These are phyloP conservation scores for Bromus sterilis DNA, from an alignment of 176 grass and related monocot genomes.

Conservation along the genomic window DNA sequence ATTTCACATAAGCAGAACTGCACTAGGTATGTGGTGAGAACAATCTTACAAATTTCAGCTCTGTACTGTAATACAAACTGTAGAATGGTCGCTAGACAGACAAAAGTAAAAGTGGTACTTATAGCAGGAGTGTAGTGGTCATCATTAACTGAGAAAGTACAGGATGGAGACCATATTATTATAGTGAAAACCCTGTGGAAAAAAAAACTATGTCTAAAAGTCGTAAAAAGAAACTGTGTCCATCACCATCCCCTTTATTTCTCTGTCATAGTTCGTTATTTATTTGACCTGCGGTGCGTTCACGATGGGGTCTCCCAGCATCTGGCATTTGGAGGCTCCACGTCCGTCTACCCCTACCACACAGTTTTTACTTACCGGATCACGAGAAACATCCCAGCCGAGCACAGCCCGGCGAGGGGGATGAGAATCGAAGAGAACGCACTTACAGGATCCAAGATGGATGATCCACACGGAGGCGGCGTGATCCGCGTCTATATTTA, in stretches of 20 bases:
- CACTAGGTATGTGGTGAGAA: background rate
- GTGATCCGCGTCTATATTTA: too few species aligned
- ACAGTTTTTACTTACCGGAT: background rate
- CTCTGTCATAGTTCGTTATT: background rate
- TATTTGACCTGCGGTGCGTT: background rate
- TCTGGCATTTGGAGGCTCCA: slow-evolving; percentile 11
- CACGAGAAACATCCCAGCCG: background rate
- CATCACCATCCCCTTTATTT: background rate
- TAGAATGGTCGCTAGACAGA: background rate
- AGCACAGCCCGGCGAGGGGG: background rate
- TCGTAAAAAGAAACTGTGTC: background rate
- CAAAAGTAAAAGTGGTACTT: background rate
- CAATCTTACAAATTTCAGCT: background rate
- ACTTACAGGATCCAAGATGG: background rate
- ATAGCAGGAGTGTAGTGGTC: background rate
- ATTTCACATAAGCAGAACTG: background rate
- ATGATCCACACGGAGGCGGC: background rate
- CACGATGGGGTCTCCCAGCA: background rate
- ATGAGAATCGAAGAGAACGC: background rate
- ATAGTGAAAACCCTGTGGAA: background rate
- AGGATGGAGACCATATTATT: background rate
- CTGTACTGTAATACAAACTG: background rate
- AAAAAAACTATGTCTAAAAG: background rate
- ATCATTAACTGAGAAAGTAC: background rate
- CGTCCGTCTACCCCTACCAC: background rate